Evolutionary conservation across 345 rosid species (phyloP), one percentile per base, ranked within the genome.

Genomic region (Passiflora organensis): DNA sequence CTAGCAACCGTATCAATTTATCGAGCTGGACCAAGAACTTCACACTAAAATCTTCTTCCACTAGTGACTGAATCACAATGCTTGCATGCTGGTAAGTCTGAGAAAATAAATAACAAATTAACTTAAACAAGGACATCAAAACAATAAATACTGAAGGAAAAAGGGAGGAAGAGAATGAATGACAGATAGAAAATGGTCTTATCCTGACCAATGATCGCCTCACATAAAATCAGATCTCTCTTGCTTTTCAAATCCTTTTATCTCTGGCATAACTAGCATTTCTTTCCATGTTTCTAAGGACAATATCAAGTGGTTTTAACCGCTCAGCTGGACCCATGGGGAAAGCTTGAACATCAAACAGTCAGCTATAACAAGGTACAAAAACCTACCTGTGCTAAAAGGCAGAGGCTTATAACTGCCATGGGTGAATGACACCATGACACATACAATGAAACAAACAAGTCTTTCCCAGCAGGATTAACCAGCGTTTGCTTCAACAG

Each of bases 401-500:
- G 77, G 80, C 99, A 94, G 48, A 94, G 93, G 72, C 99, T 89
- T 79, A 94, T 85, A 52, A 89, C 83, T 17, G 99, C 97, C 96
- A 85, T 85, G 38, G 99, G 95, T 55, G 99, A 87, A 72, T 94
- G 99, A 68, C 95, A 83, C 99, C 99, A 94, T 45, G 99, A 94
- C 58, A 96, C 82, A 73, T 94, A 94, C 59, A 94, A 65, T 16
- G 93, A 78, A 66, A 87, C 77, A 28, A 87, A 94, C 22, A 94
- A 80, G 60, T 87, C 81, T 76, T 79, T 85, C 59, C 97, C 99
- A 59, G 86, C 84, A 36, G 78, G 68, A 68, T 83, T 73, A 59
- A 79, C 84, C 47, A 89, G 76, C 58, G 99, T 87, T 56, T 79
- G 82, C 66, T 94, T 94, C 64, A 94, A 70, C 44, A 94, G 84